Evolutionary conservation across 106 monocot genomes (phyloP), one percentile per base, ranked within the genome.

Genomic region (Posidonia australis): DNA sequence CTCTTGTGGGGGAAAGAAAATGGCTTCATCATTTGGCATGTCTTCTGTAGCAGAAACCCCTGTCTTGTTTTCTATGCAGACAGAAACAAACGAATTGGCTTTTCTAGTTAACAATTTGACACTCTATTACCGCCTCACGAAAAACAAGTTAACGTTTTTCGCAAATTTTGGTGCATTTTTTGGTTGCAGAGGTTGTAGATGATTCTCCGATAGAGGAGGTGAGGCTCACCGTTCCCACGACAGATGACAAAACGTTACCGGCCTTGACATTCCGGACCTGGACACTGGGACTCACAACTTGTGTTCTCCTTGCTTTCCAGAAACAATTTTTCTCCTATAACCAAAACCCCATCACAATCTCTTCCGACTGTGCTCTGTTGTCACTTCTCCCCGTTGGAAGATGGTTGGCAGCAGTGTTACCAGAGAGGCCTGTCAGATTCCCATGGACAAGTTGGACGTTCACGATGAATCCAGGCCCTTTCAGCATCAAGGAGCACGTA

Each of bases 401-500:
- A 14, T 72, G 86, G 12, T 77, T 90, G 69, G 90, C 90, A 1
- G 13, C 45, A n/a, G 18, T 72, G 9, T 32, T 90, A 5, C 52
- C 90, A n/a, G n/a, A n/a, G 4, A 31, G 49, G 1, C 68, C 65
- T 20, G 55, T n/a, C 19, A 68, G 86, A 56, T 63, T 83, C 62
- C 12, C 51, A 13, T 73, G 80, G 3, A 59, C 43, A 3, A 27
- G 60, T 3, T 80, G 67, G 67, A 77, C 80, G 74, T 85, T 89
- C 82, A 75, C 72, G 9, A 85, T n/a, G n/a, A n/a, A n/a, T n/a
- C n/a, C n/a, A n/a, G n/a, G n/a, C n/a, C n/a, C n/a, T n/a, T n/a
- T n/a, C 75, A 84, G 79, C 64, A 57, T 89, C 41, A 89, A 89
- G 73, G 88, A 89, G 74, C 88, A 89, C 72, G 84, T 84, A 12